Evolutionary conservation across 768 basidiomycete genomes (phyloP), one percentile per base, ranked within the genome.

Genomic region (Ramaria rubella): DNA sequence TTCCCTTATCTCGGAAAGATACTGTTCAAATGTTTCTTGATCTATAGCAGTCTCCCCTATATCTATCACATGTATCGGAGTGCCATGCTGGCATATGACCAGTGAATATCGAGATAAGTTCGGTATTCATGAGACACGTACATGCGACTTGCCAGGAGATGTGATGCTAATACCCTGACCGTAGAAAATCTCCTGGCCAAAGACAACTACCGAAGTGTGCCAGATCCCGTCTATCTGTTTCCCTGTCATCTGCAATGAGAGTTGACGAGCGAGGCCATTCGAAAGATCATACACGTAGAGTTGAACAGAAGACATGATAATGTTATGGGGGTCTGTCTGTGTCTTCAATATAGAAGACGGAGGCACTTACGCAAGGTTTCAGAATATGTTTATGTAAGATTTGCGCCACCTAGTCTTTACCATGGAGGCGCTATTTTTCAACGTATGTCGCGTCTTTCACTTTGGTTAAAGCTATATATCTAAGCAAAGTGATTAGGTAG

Each of bases 191-290:
- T 98, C 94, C 63, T 85, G 83, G 2, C 83, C 83, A 68, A 82
- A 96, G 3, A 86, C 84, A 45, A 96, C 93, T 21, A 97, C 79
- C 15, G 90, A 92, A 0, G 94, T 95, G 70, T 98, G 94, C 94
- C 94, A 98, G 52, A 98, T 83, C 0, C 94, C 94, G 60, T 96
- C 90, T 52, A 96, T 91, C 69, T 94, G 91, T 52, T 82, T 80
- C 4, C 94, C 94, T 0, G 87, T 88, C 38, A 96, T 76, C 69
- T 87, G 87, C 46, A 77, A 72, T 5, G 92, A 94, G 33, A 96
- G 72, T 59, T 83, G 80, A 53, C 78, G 77, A 5, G 92, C 94
- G 63, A 95, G 76, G 40, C 94, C 94, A 64, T 86, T 83, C 70
- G 85, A 93, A 52, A 95, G 83, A 65, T 96, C 94, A 69, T 96